phyloP scores from a whole-genome alignment of 768 basidiomycete genomes.

The Suillus decipiens region DNA sequence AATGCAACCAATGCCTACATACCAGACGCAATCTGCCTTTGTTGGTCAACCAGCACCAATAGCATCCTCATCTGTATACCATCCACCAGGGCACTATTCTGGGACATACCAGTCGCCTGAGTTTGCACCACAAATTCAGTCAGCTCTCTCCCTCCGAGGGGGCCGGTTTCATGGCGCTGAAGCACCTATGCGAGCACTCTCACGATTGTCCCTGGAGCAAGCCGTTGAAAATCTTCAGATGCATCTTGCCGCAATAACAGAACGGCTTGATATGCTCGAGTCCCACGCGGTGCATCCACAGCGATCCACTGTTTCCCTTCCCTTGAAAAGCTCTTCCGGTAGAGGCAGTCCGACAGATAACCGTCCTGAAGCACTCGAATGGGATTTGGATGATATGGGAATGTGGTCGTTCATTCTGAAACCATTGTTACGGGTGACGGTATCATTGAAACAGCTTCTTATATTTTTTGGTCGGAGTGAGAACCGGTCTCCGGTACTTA shows the following conservation, averaged over 20 bases:
- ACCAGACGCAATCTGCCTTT: conserved; percentile 76
- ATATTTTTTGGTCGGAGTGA: conserved; percentile 62
- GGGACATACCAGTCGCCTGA: conserved; percentile 43
- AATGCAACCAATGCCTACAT: conserved; percentile 71
- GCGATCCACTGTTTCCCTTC: conserved; percentile 41
- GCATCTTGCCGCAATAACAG: conserved; percentile 78
- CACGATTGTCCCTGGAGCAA: conserved; percentile 57
- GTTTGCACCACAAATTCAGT: conserved; percentile 39
- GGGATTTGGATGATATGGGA: conserved; percentile 82
- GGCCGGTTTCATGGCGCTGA: conserved; percentile 35
- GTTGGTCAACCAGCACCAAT: conserved; percentile 45
- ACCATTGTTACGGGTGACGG: conserved; percentile 57
- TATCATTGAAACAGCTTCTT: conserved; percentile 49
- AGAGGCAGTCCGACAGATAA: conserved; percentile 45
- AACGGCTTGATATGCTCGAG: conserved; percentile 77
- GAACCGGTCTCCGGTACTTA: conserved; percentile 61
- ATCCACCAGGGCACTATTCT: conserved; percentile 37
- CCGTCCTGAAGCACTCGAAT: conserved; percentile 37
- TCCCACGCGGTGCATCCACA: conserved; percentile 33
- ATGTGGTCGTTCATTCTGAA: conserved; percentile 78
- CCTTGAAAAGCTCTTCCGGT: conserved; percentile 41
- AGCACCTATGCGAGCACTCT: conserved; percentile 42
- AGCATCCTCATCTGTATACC: conserved; percentile 38
- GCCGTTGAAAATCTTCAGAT: conserved; percentile 81
- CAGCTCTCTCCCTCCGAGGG: conserved; percentile 38